Evolutionary conservation across 2,329 filamentous ascomycete genomes (phyloP).

Genomic region (Zasmidium citrigriseum): DNA sequence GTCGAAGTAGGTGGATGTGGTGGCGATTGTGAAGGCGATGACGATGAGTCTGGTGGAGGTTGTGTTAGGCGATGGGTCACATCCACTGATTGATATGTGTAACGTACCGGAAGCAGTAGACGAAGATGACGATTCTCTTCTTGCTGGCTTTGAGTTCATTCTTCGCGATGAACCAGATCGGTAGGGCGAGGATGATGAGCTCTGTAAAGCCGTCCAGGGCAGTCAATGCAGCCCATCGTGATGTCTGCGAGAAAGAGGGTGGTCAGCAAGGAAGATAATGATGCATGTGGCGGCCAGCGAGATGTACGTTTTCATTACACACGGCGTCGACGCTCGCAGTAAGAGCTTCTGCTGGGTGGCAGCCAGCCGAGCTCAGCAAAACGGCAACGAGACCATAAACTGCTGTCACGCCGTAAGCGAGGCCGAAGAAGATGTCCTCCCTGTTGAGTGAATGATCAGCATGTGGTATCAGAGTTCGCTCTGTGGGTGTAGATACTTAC

Average conservation of each 20-base stretch:
- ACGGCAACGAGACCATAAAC: conserved; percentile 21
- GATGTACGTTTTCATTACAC: conserved; percentile 22
- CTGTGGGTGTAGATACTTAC: not conserved
- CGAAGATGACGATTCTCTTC: conserved; percentile 25
- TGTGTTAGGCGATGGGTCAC: not conserved
- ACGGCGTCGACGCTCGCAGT: conserved; percentile 20
- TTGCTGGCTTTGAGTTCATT: conserved; percentile 25
- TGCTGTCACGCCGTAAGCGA: conserved; percentile 14
- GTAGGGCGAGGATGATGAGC: conserved; percentile 24
- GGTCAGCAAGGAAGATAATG: conserved; percentile 1
- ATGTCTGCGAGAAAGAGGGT: conserved; percentile 8
- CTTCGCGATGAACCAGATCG: conserved; percentile 28
- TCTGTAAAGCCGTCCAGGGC: conserved; percentile 24
- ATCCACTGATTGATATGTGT: not conserved
- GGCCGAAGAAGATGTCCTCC: conserved; percentile 22
- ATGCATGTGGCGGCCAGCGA: not conserved
- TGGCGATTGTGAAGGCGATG: conserved; percentile 19
- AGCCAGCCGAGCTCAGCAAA: conserved; percentile 25
- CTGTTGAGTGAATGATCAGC: not conserved
- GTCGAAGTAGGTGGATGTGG: conserved; percentile 24
- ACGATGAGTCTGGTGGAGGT: conserved; percentile 11
- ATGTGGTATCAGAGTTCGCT: not conserved
- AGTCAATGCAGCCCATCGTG: conserved; percentile 22
- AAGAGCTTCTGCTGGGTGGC: conserved; percentile 17
- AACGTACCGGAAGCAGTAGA: conserved; percentile 19